Conservation (phyloP, 805 yeast species). For the Candida saitoana region DNA sequence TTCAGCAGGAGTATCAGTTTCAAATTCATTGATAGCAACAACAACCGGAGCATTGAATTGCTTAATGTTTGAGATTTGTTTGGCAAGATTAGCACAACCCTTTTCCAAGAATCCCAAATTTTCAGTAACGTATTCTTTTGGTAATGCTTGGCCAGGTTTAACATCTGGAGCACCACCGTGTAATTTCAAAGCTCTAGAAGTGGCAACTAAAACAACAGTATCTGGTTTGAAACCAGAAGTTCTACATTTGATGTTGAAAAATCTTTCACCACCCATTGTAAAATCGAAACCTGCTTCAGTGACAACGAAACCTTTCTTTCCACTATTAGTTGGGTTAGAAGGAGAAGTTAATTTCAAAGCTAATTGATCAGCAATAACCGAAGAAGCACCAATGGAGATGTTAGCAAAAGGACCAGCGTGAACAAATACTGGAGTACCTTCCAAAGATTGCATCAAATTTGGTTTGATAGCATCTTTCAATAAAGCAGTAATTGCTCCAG, state of each 20-base stretch:
- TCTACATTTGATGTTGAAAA: slow-evolving; percentile 76
- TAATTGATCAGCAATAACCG: slow-evolving; percentile 75
- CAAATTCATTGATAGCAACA: slow-evolving; percentile 78
- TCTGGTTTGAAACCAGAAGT: slow-evolving; percentile 77
- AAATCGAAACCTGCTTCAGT: slow-evolving; percentile 89
- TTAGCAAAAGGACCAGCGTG: slow-evolving; percentile 91
- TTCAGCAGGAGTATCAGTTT: slow-evolving; percentile 66
- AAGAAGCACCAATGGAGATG: slow-evolving; percentile 82
- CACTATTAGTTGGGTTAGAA: slow-evolving; percentile 41
- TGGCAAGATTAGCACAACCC: slow-evolving; percentile 73
- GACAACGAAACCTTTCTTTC: slow-evolving; percentile 70
- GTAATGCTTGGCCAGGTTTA: slow-evolving; percentile 77
- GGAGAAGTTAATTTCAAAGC: slow-evolving; percentile 67
- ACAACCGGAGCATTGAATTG: slow-evolving; percentile 74
- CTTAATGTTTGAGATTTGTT: slow-evolving; percentile 71
- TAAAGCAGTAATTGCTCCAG: slow-evolving; percentile 80
- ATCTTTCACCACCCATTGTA: slow-evolving; percentile 91
- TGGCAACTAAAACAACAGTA: slow-evolving; percentile 76
- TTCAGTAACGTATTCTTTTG: slow-evolving; percentile 68
- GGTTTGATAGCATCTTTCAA: slow-evolving; percentile 82
- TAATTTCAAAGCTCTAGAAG: slow-evolving; percentile 77
- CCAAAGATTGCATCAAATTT: slow-evolving; percentile 81
- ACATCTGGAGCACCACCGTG: slow-evolving; percentile 91
- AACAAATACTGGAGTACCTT: slow-evolving; percentile 82
- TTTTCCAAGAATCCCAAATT: slow-evolving; percentile 62